phyloP scores from a whole-genome alignment of 306 rosid genomes.

The Albizia julibrissin region DNA sequence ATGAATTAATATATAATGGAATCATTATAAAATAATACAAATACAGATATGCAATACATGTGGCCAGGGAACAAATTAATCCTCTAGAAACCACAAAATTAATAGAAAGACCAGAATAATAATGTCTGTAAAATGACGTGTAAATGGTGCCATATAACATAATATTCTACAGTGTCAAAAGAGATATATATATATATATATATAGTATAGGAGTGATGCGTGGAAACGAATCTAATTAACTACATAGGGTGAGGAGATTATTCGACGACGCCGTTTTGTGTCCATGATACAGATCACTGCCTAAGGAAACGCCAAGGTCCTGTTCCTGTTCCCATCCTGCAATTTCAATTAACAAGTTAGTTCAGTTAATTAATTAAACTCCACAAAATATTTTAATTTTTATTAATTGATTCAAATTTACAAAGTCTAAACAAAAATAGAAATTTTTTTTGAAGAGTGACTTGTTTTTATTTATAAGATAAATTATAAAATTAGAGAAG shows the following conservation, averaged over 20 bases:
- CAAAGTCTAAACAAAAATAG: background rate
- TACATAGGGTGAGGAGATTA: background rate
- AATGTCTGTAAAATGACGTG: no score
- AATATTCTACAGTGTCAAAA: no score
- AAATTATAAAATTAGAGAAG: no score
- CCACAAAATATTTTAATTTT: background rate
- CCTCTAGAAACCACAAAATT: background rate
- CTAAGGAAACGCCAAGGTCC: constrained; percentile 94
- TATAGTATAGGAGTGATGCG: no score
- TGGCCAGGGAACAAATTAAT: background rate
- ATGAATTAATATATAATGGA: background rate
- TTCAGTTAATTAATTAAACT: background rate
- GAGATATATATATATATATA: no score
- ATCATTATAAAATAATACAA: no score
- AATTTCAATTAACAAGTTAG: background rate
- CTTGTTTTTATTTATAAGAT: no score
- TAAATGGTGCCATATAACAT: background rate
- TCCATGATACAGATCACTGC: constrained; percentile 1
- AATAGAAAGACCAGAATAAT: background rate
- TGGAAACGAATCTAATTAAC: no score
- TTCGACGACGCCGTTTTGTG: background rate
- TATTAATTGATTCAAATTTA: background rate
- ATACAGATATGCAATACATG: background rate
- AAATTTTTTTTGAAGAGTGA: no score
- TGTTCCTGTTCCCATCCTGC: constrained; percentile 95